Conservation (phyloP, 2,329 filamentous ascomycete genomes). For the Aspergillus arachidicola region DNA sequence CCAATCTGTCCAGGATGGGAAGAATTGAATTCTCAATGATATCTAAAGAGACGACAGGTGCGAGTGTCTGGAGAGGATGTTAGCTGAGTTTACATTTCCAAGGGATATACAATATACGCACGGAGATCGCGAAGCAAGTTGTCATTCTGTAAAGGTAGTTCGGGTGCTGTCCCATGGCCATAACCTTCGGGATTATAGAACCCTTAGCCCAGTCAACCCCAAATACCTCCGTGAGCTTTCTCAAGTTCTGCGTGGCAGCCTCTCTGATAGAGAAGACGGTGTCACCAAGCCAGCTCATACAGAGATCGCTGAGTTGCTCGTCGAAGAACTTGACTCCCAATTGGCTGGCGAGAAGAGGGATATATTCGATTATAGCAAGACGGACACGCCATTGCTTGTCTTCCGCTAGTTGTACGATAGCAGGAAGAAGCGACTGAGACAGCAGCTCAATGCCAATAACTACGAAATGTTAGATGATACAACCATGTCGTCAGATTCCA, state of each 20-base stretch:
- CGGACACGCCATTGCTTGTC: constrained; percentile 99
- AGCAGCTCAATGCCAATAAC: constrained; percentile 98
- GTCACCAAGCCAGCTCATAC: constrained; percentile 98
- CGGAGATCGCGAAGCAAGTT: constrained; percentile 98
- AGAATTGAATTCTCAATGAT: constrained; percentile 93
- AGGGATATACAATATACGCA: constrained; percentile 55
- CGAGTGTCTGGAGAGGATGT: constrained; percentile 70
- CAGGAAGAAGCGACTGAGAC: constrained; percentile 92
- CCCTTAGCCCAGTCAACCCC: constrained; percentile 97
- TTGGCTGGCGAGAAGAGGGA: constrained; percentile 91
- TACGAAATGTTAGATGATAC: constrained; percentile 35
- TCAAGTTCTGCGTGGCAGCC: constrained; percentile 94
- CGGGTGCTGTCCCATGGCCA: constrained; percentile 95
- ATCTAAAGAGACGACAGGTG: constrained; percentile 87
- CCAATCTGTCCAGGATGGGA: constrained; percentile 93
- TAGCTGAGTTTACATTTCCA: constrained; percentile 22
- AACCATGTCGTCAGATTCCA: neutral
- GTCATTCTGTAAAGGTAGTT: constrained; percentile 99
- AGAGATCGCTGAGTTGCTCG: constrained; percentile 90
- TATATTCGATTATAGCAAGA: constrained; percentile 98
- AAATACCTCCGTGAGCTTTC: constrained; percentile 98
- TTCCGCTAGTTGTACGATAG: constrained; percentile 95
- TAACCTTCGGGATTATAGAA: constrained; percentile 97
- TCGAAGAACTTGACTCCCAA: constrained; percentile 97
- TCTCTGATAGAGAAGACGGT: constrained; percentile 98